These are phyloP conservation scores for Botrytis galanthina DNA, from an alignment of 2,329 filamentous ascomycete species.

Conservation along the genomic window DNA sequence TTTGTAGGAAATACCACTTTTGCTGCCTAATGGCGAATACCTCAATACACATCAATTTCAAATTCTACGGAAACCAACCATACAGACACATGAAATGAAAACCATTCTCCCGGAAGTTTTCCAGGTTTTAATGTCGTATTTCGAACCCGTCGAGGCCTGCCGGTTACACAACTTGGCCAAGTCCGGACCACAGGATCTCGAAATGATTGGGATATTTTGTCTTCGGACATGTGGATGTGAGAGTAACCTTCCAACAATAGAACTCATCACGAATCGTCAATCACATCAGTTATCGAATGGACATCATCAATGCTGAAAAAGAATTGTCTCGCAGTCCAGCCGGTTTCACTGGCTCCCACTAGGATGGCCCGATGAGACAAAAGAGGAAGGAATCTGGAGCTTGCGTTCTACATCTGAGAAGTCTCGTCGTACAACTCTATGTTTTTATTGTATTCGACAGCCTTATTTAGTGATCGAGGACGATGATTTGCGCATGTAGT, in stretches of 20 bases:
- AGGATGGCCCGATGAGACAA: too few species aligned
- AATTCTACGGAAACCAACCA: neutral
- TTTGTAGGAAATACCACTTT: neutral
- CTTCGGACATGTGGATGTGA: conserved; percentile 8
- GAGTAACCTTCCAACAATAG: neutral
- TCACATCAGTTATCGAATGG: neutral
- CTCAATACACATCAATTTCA: neutral
- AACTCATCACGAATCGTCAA: neutral
- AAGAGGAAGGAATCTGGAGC: neutral
- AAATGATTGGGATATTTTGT: neutral
- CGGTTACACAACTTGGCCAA: neutral
- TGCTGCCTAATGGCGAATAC: neutral
- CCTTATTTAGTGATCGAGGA: neutral
- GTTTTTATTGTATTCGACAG: neutral
- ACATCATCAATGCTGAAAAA: neutral
- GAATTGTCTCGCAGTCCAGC: neutral
- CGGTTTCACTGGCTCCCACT: neutral
- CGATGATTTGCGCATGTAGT: neutral
- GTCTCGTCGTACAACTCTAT: neutral
- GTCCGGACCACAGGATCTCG: neutral
- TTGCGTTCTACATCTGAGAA: neutral
- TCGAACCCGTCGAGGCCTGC: neutral
- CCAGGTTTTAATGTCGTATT: neutral
- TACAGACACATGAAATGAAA: neutral
- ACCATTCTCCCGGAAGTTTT: neutral